Evolutionary conservation across 2,329 filamentous ascomycete genomes (phyloP), one percentile per base, ranked within the genome.

Genomic region (Colletotrichum paranaense): DNA sequence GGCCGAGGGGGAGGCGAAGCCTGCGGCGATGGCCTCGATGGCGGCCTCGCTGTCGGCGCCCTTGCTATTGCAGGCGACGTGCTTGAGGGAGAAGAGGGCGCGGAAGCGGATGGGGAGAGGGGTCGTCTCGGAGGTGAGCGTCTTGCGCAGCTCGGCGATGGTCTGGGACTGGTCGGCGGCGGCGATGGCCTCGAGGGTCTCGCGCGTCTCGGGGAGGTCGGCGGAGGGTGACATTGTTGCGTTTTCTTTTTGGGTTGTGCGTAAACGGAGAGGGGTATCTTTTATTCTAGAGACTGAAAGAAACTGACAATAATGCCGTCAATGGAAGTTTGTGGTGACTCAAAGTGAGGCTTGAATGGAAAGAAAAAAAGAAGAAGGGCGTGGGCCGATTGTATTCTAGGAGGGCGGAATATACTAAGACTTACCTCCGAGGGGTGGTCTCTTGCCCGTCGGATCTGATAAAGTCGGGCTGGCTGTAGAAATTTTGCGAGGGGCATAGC

Each of bases 31-130:
- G 55, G 97, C 95, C 69, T 92, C 88, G 77, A 93, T 90, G 62
- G 91, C 90, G 11, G 86, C 86, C 38, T 86, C 83, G 38, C 84
- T 81, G 77, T 92, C 91, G 22, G 93, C 90, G 55, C 92, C 91
- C 8, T 91, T 85, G 22, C 86, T 83, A 76, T 92, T 90, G 72
- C 90, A 92, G 60, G 97, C 96, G 74, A 98, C 87, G 82, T 98
- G 94, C 86, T 99, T 99, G 74, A 99, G 92, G 22, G 96, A 98
- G 87, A 99, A 99, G 78, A 99, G 93, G 56, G 97, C 96, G 78
- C 97, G 95, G 85, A 98, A 99, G 76, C 97, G 95, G 76, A 94
- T 89, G 52, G 95, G 93, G 67, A 99, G 93, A 58, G 95, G 92
- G 75, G 94, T 93, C 16, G 89, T 85, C 86, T 98, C 97, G 62